Evolutionary conservation across 768 basidiomycete genomes (phyloP).

Genomic region (Cyclocybe cylindracea): DNA sequence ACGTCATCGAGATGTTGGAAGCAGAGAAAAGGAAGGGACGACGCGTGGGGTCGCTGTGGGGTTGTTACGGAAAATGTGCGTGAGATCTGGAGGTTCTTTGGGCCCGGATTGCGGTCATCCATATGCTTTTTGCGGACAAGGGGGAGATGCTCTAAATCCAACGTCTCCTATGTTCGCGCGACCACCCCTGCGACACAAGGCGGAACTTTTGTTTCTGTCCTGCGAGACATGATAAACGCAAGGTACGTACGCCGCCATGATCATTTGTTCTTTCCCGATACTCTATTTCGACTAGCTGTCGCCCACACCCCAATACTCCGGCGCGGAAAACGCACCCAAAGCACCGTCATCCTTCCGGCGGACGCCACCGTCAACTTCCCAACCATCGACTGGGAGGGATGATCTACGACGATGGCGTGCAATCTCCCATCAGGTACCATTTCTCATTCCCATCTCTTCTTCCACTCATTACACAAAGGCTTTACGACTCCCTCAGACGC

Average conservation of each 20-base stretch:
- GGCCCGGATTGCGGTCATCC: background rate
- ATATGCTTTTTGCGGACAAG: background rate
- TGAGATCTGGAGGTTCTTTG: conserved; percentile 5
- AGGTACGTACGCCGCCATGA: conserved; percentile 34
- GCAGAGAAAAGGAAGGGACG: conserved; percentile 69
- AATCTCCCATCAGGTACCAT: conserved; percentile 66
- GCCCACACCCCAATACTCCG: conserved; percentile 53
- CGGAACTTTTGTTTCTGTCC: conserved; percentile 66
- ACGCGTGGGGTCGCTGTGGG: conserved; percentile 79
- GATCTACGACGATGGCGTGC: conserved; percentile 59
- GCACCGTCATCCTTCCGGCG: conserved; percentile 60
- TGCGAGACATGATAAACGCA: conserved; percentile 62
- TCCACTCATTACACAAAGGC: conserved; percentile 11
- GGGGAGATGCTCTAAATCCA: conserved; percentile 53
- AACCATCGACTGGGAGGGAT: conserved; percentile 56
- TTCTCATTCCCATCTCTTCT: conserved; percentile 1
- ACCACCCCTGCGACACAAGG: conserved; percentile 61
- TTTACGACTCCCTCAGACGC: conserved; percentile 49
- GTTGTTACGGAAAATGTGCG: conserved; percentile 52
- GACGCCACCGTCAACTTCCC: conserved; percentile 60
- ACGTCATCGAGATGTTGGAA: conserved; percentile 76
- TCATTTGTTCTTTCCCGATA: background rate
- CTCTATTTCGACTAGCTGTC: conserved; percentile 32
- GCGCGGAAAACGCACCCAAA: conserved; percentile 39
- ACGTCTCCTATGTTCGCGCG: conserved; percentile 59